Evolutionary conservation across 2,329 filamentous ascomycete species (phyloP).

Genomic region (Xylariaceae sp.): DNA sequence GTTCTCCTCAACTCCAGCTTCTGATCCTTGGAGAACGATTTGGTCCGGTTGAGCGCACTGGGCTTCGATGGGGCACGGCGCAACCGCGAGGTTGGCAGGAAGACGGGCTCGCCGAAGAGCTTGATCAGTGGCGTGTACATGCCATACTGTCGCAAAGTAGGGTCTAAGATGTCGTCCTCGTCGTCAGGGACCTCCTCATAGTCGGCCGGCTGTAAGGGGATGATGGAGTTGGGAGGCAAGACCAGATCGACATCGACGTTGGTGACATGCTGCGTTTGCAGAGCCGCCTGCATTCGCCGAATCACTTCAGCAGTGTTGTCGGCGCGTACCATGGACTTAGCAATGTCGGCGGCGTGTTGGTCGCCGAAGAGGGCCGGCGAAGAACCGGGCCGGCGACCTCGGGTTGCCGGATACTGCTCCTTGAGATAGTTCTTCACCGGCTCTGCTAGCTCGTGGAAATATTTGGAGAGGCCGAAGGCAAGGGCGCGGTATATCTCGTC

Average conservation of each 20-base stretch:
- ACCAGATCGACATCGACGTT: conserved; percentile 87
- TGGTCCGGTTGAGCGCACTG: conserved; percentile 70
- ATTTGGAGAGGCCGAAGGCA: conserved; percentile 89
- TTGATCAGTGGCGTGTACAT: conserved; percentile 71
- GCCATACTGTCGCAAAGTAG: conserved; percentile 65
- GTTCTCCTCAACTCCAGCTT: conserved; percentile 82
- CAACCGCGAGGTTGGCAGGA: conserved; percentile 78
- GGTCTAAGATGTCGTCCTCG: conserved; percentile 62
- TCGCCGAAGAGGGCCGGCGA: conserved; percentile 74
- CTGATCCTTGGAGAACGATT: conserved; percentile 72
- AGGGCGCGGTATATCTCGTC: conserved; percentile 88
- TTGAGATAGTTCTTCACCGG: conserved; percentile 67
- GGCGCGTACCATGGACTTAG: conserved; percentile 75
- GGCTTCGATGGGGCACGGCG: conserved; percentile 84
- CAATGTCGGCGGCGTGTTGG: conserved; percentile 86
- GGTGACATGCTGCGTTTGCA: conserved; percentile 75
- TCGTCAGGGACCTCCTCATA: conserved; percentile 55
- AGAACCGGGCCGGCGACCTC: conserved; percentile 56
- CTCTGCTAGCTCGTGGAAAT: conserved; percentile 81
- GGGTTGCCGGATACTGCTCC: conserved; percentile 47
- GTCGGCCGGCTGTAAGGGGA: conserved; percentile 56
- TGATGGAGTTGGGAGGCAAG: conserved; percentile 70
- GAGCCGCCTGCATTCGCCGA: conserved; percentile 64
- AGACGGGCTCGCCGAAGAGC: conserved; percentile 76
- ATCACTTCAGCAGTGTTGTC: conserved; percentile 72